Evolutionary conservation across 2,329 filamentous ascomycete species (phyloP), one percentile per base, ranked within the genome.

Genomic region (Ophiostoma montium): DNA sequence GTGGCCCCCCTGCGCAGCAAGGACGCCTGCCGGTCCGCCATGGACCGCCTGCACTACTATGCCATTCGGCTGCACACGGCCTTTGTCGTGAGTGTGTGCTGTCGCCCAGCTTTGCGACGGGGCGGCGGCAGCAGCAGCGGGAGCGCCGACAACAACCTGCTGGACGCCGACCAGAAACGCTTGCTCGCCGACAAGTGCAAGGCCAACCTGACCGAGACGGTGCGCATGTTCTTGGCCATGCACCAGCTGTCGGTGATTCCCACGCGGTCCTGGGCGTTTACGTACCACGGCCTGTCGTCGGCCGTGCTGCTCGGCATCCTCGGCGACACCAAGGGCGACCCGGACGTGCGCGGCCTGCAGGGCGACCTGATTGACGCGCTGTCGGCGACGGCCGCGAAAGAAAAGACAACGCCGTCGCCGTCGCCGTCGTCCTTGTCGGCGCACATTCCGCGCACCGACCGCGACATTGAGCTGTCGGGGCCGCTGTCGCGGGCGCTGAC

Each of bases 151-250:
- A n/a, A n/a, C n/a, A n/a, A n/a, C n/a, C n/a, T n/a, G n/a, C 67
- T 81, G 36, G 69, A 70, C 4, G 57, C 65, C 0, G 58, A 66
- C 1, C 76, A 82, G 56, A 78, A 77, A 56, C 67, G 67, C 41
- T 62, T 69, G 1, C 64, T 82, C 1, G 73, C 74, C 2, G 70
- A 75, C 27, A 71, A 72, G 50, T 82, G 78, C 65, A 80, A 79
- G 58, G 63, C 67, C 15, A 81, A 80, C 57, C 65, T 82, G 23
- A 75, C 75, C 6, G 77, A 82, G 58, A 82, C 78, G 12, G 78
- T 82, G 11, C 72, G 76, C 36, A 82, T 82, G 78, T 82, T 82
- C 58, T 65, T 82, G 19, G 75, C 78, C 15, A 82, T 82, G 78
- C 78, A 82, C 60, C 78, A 80, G 54, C 64, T 82, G 30, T 81